These are phyloP conservation scores for Sporothrix humicola DNA, from an alignment of 2,329 filamentous ascomycete species.

Conservation along the genomic window DNA sequence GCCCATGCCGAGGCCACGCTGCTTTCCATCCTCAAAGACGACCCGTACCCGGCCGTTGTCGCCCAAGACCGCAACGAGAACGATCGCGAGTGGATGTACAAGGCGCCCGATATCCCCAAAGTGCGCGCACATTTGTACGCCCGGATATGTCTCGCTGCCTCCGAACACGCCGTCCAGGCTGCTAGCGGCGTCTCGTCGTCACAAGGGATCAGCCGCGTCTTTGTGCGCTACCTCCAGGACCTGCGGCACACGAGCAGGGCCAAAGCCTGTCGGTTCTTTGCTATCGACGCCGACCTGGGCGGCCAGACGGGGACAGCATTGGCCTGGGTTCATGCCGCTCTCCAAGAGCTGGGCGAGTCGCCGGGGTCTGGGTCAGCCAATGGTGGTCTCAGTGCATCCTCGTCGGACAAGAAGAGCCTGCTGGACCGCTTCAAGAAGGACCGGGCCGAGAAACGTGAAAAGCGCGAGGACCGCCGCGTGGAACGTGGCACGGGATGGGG, in stretches of 20 bases:
- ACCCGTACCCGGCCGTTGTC: constrained; percentile 84
- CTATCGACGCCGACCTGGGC: constrained; percentile 82
- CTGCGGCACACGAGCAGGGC: constrained; percentile 76
- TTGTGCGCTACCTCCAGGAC: constrained; percentile 77
- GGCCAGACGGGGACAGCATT: constrained; percentile 84
- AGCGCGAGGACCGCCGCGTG: constrained; percentile 76
- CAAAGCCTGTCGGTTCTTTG: constrained; percentile 88
- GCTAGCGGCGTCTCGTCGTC: constrained; percentile 43
- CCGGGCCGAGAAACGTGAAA: constrained; percentile 71
- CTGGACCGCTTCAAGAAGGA: constrained; percentile 73
- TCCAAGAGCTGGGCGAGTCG: constrained; percentile 69
- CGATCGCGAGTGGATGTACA: constrained; percentile 97
- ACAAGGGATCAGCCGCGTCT: constrained; percentile 60
- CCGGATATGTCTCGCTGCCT: constrained; percentile 82
- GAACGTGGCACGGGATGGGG: constrained; percentile 79
- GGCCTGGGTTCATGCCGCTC: constrained; percentile 81
- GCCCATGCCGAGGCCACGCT: constrained; percentile 88
- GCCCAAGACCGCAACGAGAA: constrained; percentile 80
- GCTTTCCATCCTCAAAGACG: constrained; percentile 89
- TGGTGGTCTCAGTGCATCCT: constrained; percentile 29
- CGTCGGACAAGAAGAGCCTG: constrained; percentile 51
- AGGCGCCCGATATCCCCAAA: constrained; percentile 82
- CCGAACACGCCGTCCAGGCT: constrained; percentile 80
- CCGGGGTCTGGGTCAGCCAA: constrained; percentile 44
- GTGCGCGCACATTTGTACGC: constrained; percentile 89